Evolutionary conservation across 257 asterid genomes (phyloP).

Genomic region (Hygrophila difformis): DNA sequence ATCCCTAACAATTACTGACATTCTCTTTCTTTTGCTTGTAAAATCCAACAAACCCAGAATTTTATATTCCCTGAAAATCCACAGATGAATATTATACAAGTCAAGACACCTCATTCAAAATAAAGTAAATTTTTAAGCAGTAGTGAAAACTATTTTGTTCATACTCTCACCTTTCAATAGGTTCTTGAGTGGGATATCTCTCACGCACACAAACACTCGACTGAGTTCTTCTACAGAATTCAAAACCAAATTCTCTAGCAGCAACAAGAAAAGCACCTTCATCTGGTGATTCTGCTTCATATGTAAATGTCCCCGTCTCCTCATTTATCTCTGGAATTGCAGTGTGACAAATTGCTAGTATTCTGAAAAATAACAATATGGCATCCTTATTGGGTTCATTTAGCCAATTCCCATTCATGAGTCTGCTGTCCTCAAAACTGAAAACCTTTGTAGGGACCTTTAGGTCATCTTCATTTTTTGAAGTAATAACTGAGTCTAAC

Average conservation of each 20-base stretch:
- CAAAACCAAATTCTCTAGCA: conserved; percentile 95
- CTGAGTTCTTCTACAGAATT: conserved; percentile 82
- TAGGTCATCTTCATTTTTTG: conserved; percentile 37
- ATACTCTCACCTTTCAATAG: conserved; percentile 56
- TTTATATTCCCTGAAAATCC: conserved; percentile 77
- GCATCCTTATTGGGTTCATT: conserved; percentile 54
- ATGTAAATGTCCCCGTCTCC: conserved; percentile 60
- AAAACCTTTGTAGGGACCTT: conserved; percentile 67
- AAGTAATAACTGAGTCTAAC: conserved; percentile 54
- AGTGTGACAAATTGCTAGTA: conserved; percentile 77
- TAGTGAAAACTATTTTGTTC: conserved; percentile 1
- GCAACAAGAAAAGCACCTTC: conserved; percentile 90
- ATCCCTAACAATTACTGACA: conserved; percentile 79
- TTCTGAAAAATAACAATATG: conserved; percentile 65
- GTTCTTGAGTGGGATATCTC: conserved; percentile 64
- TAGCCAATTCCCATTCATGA: conserved; percentile 76
- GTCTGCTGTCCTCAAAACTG: conserved; percentile 76
- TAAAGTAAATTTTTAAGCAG: conserved; percentile 2
- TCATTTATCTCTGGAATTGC: conserved; percentile 84
- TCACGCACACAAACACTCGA: conserved; percentile 59
- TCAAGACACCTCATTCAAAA: conserved; percentile 9
- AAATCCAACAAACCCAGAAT: conserved; percentile 82
- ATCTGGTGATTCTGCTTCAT: conserved; percentile 95
- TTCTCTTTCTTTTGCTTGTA: conserved; percentile 95
- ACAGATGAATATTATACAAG: conserved; percentile 3